These are phyloP conservation scores for Pontederia crassipes DNA, from an alignment of 176 grass and related monocot genomes.

Conservation along the genomic window DNA sequence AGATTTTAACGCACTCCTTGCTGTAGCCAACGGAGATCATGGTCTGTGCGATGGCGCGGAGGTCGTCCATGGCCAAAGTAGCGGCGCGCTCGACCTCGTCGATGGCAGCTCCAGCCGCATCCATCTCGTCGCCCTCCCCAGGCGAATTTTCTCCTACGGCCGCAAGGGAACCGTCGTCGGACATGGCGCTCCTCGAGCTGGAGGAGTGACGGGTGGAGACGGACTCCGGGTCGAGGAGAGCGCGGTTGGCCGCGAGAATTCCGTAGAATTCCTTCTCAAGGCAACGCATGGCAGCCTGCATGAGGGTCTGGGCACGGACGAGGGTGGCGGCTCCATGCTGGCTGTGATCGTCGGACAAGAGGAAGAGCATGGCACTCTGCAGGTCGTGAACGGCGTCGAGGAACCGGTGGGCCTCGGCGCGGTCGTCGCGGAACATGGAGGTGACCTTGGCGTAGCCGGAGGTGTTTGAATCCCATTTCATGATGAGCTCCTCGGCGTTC, in stretches of 20 bases:
- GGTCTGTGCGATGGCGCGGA: constrained; percentile 10
- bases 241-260: constrained; percentile 26
- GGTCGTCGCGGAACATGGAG: constrained; percentile 23
- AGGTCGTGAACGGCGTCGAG: constrained; percentile 32
- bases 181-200: neutral
- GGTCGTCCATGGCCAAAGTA: neutral
- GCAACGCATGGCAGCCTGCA: constrained; percentile 46
- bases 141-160: neutral
- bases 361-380: constrained; percentile 53
- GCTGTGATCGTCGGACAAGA: constrained; percentile 6
- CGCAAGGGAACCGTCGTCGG: neutral
- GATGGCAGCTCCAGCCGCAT: neutral
- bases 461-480: constrained; percentile 39
- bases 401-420: constrained; percentile 22
- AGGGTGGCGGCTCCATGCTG: constrained; percentile 8
- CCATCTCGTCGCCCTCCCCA: neutral
- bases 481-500: constrained; percentile 22
- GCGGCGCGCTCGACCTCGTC: neutral
- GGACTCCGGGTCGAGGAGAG: constrained; percentile 3
- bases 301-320: constrained; percentile 48
- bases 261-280: constrained; percentile 40
- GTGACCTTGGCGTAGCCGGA: constrained; percentile 4
- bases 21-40: constrained; percentile 69
- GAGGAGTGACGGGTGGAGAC: neutral
- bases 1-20: constrained; percentile 56